Percentiles rank a stretch among this genome's conserved stretches.
Evolutionary conservation across 208 protist species (phyloP).

Genomic region (Acanthamoeba culbertsoni): DNA sequence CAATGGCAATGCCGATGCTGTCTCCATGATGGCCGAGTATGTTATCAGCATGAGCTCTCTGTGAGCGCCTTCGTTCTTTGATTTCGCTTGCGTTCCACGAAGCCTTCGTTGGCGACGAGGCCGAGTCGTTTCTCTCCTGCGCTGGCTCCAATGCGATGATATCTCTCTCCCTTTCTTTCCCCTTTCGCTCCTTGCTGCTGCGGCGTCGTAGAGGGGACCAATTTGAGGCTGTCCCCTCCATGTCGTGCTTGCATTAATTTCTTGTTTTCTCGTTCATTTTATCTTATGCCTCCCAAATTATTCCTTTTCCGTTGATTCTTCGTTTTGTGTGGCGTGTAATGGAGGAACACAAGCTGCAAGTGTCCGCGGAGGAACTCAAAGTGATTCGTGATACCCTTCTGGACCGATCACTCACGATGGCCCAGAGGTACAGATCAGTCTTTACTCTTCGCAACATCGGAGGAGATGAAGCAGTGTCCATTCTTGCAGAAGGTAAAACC

Average conservation of each 20-base stretch:
- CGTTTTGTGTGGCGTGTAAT: neutral
- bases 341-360: neutral
- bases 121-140: neutral
- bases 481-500: constrained; percentile 54
- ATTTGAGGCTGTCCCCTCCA: neutral
- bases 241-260: neutral
- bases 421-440: constrained; percentile 74
- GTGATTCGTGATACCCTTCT: neutral
- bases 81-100: neutral
- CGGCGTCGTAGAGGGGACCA: neutral
- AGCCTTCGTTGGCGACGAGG: neutral
- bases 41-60: neutral
- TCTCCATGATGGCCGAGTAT: neutral
- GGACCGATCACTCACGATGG: constrained; percentile 67
- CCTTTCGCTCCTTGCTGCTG: neutral
- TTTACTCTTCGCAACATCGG: constrained; percentile 80
- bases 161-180: neutral
- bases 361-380: neutral
- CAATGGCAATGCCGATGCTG: neutral
- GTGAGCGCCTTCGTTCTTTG: neutral
- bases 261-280: neutral
- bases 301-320: neutral
- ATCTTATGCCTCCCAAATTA: neutral
- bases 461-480: constrained; percentile 57
- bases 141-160: neutral